Evolutionary conservation across 495 filamentous ascomycete species (phyloP).

Genomic region (Podospora australis): DNA sequence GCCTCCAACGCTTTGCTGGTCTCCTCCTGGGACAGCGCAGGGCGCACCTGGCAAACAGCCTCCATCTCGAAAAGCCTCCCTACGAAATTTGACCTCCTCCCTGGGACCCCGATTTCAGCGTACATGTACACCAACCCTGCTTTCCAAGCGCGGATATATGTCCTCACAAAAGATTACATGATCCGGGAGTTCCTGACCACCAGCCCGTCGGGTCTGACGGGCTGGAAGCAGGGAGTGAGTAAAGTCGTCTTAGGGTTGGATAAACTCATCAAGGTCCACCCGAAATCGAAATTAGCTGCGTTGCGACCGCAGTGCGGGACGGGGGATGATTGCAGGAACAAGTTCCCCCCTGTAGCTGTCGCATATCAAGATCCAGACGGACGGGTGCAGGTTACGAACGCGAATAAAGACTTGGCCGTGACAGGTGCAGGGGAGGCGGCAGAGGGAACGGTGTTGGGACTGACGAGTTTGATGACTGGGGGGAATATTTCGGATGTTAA

Average conservation of each 20-base stretch:
- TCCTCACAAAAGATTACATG: neutral
- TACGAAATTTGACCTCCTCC: neutral
- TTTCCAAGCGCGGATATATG: neutral
- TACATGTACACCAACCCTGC: neutral
- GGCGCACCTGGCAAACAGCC: neutral
- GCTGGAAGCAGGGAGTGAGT: neutral
- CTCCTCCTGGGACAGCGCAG: neutral
- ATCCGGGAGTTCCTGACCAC: neutral
- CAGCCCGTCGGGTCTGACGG: neutral
- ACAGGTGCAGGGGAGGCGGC: neutral
- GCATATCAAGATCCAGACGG: neutral
- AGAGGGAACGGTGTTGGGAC: neutral
- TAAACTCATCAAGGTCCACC: too few species aligned
- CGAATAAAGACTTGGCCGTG: neutral
- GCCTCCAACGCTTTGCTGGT: neutral
- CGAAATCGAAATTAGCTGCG: too few species aligned
- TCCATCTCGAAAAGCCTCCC: neutral
- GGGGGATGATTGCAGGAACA: neutral
- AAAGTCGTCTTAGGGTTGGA: too few species aligned
- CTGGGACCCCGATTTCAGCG: neutral
- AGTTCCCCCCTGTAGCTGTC: neutral
- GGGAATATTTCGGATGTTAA: neutral
- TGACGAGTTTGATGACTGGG: neutral
- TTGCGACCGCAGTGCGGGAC: neutral
- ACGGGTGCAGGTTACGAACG: neutral